Evolutionary conservation across 2,329 filamentous ascomycete genomes (phyloP).

Genomic region (Parafenestella ontariensis): DNA sequence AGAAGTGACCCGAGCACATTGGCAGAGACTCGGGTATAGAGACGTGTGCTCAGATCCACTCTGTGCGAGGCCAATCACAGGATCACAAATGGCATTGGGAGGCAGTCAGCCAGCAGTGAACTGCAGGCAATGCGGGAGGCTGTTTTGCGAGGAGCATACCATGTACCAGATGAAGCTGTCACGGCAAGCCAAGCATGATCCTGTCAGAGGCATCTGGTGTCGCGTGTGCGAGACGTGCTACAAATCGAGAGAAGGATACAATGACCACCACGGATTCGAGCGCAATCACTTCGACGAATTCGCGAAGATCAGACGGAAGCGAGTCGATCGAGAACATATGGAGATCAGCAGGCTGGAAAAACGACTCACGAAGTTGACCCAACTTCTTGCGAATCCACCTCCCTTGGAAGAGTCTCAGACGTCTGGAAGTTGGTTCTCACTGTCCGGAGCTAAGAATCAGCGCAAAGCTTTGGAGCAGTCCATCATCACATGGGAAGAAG

Average conservation of each 20-base stretch:
- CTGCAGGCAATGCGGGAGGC: constrained; percentile 87
- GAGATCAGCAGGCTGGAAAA: constrained; percentile 93
- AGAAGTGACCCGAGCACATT: constrained; percentile 84
- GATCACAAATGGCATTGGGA: constrained; percentile 69
- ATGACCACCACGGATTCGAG: constrained; percentile 77
- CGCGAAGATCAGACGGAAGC: constrained; percentile 72
- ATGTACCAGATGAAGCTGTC: constrained; percentile 99
- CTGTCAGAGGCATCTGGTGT: constrained; percentile 89
- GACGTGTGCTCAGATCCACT: constrained; percentile 87
- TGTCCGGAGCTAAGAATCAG: constrained; percentile 69
- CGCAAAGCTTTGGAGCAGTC: constrained; percentile 87
- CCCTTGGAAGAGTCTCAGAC: constrained; percentile 64
- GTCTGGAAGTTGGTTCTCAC: constrained; percentile 61
- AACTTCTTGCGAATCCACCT: constrained; percentile 77
- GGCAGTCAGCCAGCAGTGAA: constrained; percentile 85
- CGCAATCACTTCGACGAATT: constrained; percentile 79
- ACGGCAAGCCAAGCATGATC: constrained; percentile 85
- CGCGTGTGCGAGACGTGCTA: constrained; percentile 99
- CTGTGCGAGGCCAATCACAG: constrained; percentile 63
- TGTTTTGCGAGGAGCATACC: constrained; percentile 97
- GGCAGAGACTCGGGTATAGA: constrained; percentile 77
- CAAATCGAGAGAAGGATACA: constrained; percentile 94
- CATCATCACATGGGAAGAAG: constrained; percentile 94
- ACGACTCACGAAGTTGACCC: constrained; percentile 86
- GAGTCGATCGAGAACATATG: constrained; percentile 82